phyloP scores from a whole-genome alignment of 176 grass and related monocot genomes.

The Pharus latifolius region DNA sequence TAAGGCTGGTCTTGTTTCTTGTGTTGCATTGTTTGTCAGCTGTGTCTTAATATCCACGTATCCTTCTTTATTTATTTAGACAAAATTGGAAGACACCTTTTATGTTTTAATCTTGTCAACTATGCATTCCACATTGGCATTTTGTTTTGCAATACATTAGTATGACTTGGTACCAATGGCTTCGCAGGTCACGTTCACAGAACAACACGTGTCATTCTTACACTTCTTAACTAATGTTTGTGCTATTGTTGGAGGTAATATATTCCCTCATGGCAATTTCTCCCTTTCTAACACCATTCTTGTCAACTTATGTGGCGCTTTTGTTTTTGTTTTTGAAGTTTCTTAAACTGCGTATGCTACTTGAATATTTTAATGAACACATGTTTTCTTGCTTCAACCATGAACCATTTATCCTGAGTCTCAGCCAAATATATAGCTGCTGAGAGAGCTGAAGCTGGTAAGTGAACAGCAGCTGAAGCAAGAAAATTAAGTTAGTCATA shows the following conservation, averaged over 20 bases:
- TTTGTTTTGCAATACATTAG: not conserved
- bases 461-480: not conserved
- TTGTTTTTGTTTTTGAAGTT: constrained; percentile 10
- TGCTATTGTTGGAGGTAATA: constrained; percentile 96
- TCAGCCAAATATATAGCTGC: not conserved
- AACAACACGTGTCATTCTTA: constrained; percentile 71
- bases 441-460: not conserved
- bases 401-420: not conserved
- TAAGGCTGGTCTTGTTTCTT: not conserved
- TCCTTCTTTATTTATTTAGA: not conserved
- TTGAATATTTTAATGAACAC: not conserved
- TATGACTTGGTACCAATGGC: not conserved
- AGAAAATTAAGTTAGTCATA: not conserved
- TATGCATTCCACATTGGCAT: not conserved
- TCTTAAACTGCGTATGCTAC: not conserved
- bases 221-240: constrained; percentile 99
- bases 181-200: constrained; percentile 77
- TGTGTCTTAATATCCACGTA: not conserved
- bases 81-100: not conserved
- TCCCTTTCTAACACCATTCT: not conserved
- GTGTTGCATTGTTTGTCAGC: not conserved
- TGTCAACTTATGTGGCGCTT: not conserved
- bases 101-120: not conserved
- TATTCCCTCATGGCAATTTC: constrained; percentile 9
- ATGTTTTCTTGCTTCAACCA: not conserved